Percentiles rank a stretch among this genome's conserved stretches.
Evolutionary conservation across 768 basidiomycete species (phyloP).

Genomic region (Hypholoma sublateritium): DNA sequence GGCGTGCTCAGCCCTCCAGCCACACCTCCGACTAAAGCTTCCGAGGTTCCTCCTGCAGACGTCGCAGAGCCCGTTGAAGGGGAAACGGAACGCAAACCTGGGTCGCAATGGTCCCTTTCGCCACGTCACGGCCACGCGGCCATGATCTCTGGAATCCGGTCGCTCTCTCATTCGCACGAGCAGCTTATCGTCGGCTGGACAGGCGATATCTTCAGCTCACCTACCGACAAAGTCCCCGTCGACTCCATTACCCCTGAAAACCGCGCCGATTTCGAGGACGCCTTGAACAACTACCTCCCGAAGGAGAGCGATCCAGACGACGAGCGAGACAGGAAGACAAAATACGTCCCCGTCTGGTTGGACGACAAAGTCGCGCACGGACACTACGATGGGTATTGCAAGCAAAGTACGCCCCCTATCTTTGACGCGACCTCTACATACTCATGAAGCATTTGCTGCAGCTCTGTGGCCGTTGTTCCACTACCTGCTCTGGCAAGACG

Average conservation of each 20-base stretch:
- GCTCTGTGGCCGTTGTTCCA: constrained; percentile 98
- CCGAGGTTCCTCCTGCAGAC: constrained; percentile 39
- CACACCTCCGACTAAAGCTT: constrained; percentile 64
- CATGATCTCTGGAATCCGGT: constrained; percentile 91
- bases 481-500: constrained; percentile 97
- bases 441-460: constrained; percentile 25
- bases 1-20: constrained; percentile 73
- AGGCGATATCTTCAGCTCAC: constrained; percentile 69
- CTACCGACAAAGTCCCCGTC: constrained; percentile 40
- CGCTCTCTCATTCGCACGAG: constrained; percentile 80
- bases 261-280: constrained; percentile 61
- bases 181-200: constrained; percentile 95
- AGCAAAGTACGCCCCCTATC: constrained; percentile 64
- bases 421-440: background rate
- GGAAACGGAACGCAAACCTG: constrained; percentile 7
- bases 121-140: constrained; percentile 90
- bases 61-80: constrained; percentile 4
- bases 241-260: constrained; percentile 60
- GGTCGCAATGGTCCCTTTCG: constrained; percentile 64
- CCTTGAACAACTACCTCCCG: constrained; percentile 59
- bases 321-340: constrained; percentile 57
- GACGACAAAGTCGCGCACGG: constrained; percentile 88
- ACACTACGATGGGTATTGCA: constrained; percentile 98
- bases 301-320: constrained; percentile 58
- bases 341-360: constrained; percentile 89